Evolutionary conservation across 495 filamentous ascomycete species (phyloP).

Genomic region (Penicillium steckii): DNA sequence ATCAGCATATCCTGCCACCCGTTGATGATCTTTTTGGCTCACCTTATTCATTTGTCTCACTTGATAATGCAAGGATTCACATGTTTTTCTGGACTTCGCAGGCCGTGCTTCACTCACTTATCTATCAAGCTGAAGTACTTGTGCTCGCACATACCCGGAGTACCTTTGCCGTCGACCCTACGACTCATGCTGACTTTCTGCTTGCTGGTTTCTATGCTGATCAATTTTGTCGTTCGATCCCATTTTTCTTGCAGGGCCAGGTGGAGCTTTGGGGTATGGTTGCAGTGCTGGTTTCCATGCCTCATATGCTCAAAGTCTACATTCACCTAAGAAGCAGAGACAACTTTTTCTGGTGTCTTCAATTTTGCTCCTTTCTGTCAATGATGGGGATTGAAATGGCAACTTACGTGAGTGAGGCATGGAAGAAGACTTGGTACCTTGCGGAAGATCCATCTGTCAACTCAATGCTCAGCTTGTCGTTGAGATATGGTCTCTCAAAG

Average conservation of each 20-base stretch:
- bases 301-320: slow-evolving; percentile 2
- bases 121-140: slow-evolving; percentile 1
- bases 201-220: background rate
- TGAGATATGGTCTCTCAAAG: slow-evolving; percentile 1
- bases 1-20: background rate
- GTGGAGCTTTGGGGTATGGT: slow-evolving; percentile 1
- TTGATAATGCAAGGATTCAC: slow-evolving; percentile 1
- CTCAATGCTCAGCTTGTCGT: background rate
- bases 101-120: slow-evolving; percentile 1
- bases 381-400: slow-evolving; percentile 2
- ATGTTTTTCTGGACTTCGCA: slow-evolving; percentile 5
- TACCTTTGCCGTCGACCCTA: background rate
- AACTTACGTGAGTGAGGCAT: background rate
- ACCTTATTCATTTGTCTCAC: slow-evolving; percentile 1
- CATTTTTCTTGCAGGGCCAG: background rate
- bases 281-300: slow-evolving; percentile 1
- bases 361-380: background rate
- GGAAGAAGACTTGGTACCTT: slow-evolving; percentile 3
- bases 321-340: slow-evolving; percentile 1
- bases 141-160: background rate
- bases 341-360: slow-evolving; percentile 3
- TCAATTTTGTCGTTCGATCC: slow-evolving; percentile 3
- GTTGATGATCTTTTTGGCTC: background rate
- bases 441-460: background rate
- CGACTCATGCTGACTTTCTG: background rate